These are phyloP conservation scores for Plasmopara halstedii DNA, from an alignment of 352 stramenopile species.

Conservation along the genomic window DNA sequence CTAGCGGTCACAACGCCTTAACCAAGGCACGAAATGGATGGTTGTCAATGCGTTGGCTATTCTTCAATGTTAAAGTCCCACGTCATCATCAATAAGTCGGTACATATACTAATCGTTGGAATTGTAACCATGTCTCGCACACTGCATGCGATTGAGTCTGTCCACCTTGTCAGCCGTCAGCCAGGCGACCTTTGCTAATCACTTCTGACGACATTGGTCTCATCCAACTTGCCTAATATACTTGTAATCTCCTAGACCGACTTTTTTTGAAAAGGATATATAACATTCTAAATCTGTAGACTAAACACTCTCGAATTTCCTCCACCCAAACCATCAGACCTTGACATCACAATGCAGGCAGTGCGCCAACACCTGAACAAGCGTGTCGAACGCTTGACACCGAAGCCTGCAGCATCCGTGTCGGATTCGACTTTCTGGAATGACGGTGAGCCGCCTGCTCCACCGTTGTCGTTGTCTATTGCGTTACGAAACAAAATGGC, in stretches of 20 bases:
- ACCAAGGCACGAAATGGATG: too few relatives aligned
- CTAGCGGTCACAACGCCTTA: too few relatives aligned
- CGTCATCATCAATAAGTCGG: too few relatives aligned
- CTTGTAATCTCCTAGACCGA: background rate
- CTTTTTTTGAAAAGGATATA: background rate
- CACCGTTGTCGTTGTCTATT: constrained; percentile 10
- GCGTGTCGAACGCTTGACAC: background rate
- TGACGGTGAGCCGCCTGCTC: constrained; percentile 9
- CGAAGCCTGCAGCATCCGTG: constrained; percentile 2
- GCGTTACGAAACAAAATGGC: constrained; percentile 8
- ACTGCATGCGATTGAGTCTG: background rate
- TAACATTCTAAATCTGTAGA: background rate
- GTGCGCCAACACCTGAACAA: constrained; percentile 10
- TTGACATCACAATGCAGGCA: background rate
- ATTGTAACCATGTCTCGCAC: too few relatives aligned
- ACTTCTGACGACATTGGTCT: background rate
- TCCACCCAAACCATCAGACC: background rate
- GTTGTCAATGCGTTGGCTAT: too few relatives aligned
- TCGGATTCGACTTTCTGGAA: constrained; percentile 10
- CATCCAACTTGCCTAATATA: background rate
- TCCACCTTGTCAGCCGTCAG: background rate
- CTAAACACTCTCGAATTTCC: background rate
- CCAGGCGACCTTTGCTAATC: background rate
- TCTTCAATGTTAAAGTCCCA: too few relatives aligned
- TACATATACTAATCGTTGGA: too few relatives aligned